These are phyloP conservation scores for Amanita subjunquillea DNA, from an alignment of 768 basidiomycete genomes.

Conservation along the genomic window DNA sequence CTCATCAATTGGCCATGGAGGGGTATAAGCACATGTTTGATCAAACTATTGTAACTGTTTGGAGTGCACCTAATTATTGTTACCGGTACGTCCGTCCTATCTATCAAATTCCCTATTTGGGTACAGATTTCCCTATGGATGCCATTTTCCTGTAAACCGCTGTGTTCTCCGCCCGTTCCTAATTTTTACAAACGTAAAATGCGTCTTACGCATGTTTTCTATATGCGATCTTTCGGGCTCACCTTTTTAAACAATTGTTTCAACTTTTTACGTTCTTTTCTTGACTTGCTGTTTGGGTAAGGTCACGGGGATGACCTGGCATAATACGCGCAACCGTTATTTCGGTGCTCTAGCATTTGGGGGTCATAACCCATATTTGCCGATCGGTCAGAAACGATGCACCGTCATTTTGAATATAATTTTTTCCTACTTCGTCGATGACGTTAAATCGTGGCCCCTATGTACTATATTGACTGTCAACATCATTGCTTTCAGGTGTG, in stretches of 20 bases:
- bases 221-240: background rate
- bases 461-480: background rate
- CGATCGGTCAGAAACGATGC: background rate
- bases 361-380: background rate
- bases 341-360: background rate
- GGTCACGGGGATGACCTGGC: background rate
- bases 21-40: slow-evolving; percentile 98
- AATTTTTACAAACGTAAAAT: background rate
- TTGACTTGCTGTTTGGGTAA: background rate
- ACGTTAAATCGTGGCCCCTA: background rate
- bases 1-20: slow-evolving; percentile 97
- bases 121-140: slow-evolving; percentile 3
- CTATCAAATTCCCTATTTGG: slow-evolving; percentile 3
- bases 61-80: slow-evolving; percentile 98
- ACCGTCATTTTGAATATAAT: background rate
- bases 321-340: background rate
- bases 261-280: background rate
- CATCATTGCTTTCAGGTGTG: slow-evolving; percentile 52
- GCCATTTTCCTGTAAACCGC: background rate
- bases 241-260: background rate
- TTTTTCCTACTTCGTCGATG: background rate
- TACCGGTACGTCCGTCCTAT: slow-evolving; percentile 57
- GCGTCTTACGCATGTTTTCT: slow-evolving; percentile 4
- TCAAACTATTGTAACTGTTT: slow-evolving; percentile 89
- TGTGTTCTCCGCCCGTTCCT: background rate